A percentile compares a stretch with the other conserved stretches of the same genome.
These are phyloP conservation scores for Claviceps sp. DNA, from an alignment of 2,329 filamentous ascomycete genomes.

Conservation along the genomic window DNA sequence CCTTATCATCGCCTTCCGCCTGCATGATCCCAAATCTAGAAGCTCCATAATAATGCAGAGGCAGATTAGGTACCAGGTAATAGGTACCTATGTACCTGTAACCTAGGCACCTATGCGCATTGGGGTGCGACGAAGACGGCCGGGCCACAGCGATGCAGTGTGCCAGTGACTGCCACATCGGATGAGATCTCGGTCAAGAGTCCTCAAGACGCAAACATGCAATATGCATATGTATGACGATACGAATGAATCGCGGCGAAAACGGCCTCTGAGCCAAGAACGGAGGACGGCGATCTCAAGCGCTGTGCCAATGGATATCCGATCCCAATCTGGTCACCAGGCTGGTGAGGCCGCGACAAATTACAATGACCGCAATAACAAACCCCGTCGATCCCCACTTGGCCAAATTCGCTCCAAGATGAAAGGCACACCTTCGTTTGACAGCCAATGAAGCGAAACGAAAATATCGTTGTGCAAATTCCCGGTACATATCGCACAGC, in stretches of 20 bases:
- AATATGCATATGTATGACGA: not conserved
- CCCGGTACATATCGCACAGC: no score
- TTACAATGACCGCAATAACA: not conserved
- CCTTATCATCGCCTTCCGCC: not conserved
- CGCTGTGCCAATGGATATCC: not conserved
- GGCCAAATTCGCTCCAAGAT: not conserved
- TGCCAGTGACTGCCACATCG: not conserved
- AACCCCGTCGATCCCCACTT: not conserved
- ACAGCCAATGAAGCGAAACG: no score
- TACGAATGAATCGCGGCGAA: not conserved
- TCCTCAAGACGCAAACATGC: not conserved
- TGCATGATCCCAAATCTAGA: not conserved
- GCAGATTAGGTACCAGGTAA: not conserved
- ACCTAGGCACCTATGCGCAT: no score
- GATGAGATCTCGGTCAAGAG: not conserved
- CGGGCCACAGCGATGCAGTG: not conserved
- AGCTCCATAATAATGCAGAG: not conserved
- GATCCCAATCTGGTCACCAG: not conserved
- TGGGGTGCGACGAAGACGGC: no score
- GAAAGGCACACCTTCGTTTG: not conserved
- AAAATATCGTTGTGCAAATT: no score
- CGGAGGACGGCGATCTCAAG: not conserved
- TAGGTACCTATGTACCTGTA: no score
- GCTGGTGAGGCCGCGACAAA: not conserved
- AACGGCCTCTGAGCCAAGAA: not conserved